phyloP scores from a whole-genome alignment of 345 rosid genomes.

The Citrus maxima region DNA sequence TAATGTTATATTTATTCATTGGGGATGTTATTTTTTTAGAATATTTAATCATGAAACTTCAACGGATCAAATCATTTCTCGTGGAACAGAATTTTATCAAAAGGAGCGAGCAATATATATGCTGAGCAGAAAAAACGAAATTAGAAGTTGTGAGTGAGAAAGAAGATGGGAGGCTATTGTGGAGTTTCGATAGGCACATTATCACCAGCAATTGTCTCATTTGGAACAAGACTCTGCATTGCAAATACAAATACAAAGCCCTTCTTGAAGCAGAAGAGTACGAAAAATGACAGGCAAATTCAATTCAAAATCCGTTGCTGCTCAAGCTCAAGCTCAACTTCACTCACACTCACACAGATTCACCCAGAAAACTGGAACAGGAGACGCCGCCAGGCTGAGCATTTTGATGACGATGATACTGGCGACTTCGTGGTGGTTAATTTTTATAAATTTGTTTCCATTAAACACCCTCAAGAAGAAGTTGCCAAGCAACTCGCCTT shows the following conservation, averaged over 20 bases:
- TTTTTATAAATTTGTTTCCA: constrained; percentile 67
- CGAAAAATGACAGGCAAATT: too few relatives aligned
- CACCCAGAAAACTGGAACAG: background rate
- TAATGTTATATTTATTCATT: too few relatives aligned
- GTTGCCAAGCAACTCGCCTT: constrained; percentile 63
- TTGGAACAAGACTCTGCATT: background rate
- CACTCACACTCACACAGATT: too few relatives aligned
- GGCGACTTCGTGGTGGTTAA: constrained; percentile 69
- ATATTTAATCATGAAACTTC: too few relatives aligned
- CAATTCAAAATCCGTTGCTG: background rate
- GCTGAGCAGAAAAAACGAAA: too few relatives aligned
- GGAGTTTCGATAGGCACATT: background rate
- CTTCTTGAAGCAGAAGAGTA: background rate
- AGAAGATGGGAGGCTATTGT: background rate
- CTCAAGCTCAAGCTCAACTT: background rate
- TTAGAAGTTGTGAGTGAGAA: background rate
- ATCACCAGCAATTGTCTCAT: background rate
- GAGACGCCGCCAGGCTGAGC: background rate
- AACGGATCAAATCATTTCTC: too few relatives aligned
- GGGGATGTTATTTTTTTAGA: too few relatives aligned
- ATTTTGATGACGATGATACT: background rate
- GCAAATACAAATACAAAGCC: background rate
- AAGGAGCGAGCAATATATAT: too few relatives aligned
- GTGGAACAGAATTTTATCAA: too few relatives aligned
- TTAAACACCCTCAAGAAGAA: constrained; percentile 57